Evolutionary conservation across 1,284 basidiomycete species (phyloP), one percentile per base, ranked within the genome.

Genomic region (Agaricales sp.): DNA sequence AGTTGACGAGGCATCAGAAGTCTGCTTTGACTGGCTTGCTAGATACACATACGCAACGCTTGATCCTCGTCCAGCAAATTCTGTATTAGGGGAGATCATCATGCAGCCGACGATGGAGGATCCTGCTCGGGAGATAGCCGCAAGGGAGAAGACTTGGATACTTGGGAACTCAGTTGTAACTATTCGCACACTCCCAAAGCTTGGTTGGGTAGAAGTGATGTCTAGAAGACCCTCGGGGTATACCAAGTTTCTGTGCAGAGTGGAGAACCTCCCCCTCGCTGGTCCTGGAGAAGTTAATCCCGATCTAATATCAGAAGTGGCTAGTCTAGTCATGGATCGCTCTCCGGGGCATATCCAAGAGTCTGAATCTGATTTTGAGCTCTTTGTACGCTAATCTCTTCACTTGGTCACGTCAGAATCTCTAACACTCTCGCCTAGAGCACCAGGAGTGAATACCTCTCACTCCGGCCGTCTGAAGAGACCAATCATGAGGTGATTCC

Each of bases 1-100:
- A 38, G 71, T 96, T 1, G 93, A 98, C 61, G 92, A 92, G 56
- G 85, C 89, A 44, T 92, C 92, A 0, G 92, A 98, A 63, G 94
- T 98, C 19, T 96, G 92, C 63, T 95, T 99, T 60, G 96, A 99
- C 65, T 99, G 95, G 89, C 75, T 99, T 4, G 89, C 92, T 16
- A 78, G 96, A 14, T 97, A 96, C 63, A 88, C 95, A 0, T 97
- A 95, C 60, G 91, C 87, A 19, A 94, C 89, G 57, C 92, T 92
- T 12, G 92, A 97, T 60, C 91, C 95, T 0, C 82, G 90, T 46
- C 92, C 94, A 1, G 81, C 89, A 1, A 77, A 75, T 38, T 93
- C 91, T 1, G 76, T 87, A 53, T 74, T 97, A 51, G 80, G 77
- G 57, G 85, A 92, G 43, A 76, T 86, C 45, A 67, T 86, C 35